These are phyloP conservation scores for Blastocystis hominis DNA, from an alignment of 352 stramenopile genomes.

Conservation along the genomic window DNA sequence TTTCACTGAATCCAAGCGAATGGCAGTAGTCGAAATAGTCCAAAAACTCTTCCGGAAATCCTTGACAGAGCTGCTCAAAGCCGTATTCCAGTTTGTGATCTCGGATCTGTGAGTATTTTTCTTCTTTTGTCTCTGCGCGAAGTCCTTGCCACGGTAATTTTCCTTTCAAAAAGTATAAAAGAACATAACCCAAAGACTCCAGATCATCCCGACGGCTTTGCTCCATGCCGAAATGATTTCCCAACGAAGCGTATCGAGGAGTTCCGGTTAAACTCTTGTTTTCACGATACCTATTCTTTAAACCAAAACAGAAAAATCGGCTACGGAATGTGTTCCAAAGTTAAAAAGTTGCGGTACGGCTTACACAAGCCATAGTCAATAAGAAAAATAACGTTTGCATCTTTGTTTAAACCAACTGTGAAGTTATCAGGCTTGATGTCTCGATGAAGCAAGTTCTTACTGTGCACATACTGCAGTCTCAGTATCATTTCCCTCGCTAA, in stretches of 20 bases:
- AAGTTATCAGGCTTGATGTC: conserved; percentile 93
- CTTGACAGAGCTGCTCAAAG: conserved; percentile 64
- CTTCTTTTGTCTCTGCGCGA: conserved; percentile 86
- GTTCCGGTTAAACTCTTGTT: conserved; percentile 86
- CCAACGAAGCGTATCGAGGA: conserved; percentile 81
- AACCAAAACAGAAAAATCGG: neutral
- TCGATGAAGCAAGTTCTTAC: conserved; percentile 84
- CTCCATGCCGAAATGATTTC: conserved; percentile 86
- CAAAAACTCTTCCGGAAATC: conserved; percentile 64
- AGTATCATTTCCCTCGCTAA: conserved; percentile 80
- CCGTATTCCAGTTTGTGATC: conserved; percentile 77
- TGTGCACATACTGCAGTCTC: conserved; percentile 84
- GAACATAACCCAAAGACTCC: conserved; percentile 81
- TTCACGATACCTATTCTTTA: conserved; percentile 76
- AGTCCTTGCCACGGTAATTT: conserved; percentile 83
- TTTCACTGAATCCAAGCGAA: conserved; percentile 82
- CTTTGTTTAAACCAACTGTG: conserved; percentile 77
- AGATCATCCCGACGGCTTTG: conserved; percentile 82
- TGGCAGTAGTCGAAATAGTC: conserved; percentile 74
- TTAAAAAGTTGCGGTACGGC: conserved; percentile 80
- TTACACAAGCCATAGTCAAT: conserved; percentile 88
- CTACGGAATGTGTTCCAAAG: conserved; percentile 80
- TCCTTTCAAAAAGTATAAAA: conserved; percentile 86
- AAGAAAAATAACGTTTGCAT: conserved; percentile 81
- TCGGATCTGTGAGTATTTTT: conserved; percentile 89